A percentile compares a stretch with the other conserved stretches of the same genome.
Evolutionary conservation across 345 rosid genomes (phyloP).

Genomic region (Euphorbia lathyris): DNA sequence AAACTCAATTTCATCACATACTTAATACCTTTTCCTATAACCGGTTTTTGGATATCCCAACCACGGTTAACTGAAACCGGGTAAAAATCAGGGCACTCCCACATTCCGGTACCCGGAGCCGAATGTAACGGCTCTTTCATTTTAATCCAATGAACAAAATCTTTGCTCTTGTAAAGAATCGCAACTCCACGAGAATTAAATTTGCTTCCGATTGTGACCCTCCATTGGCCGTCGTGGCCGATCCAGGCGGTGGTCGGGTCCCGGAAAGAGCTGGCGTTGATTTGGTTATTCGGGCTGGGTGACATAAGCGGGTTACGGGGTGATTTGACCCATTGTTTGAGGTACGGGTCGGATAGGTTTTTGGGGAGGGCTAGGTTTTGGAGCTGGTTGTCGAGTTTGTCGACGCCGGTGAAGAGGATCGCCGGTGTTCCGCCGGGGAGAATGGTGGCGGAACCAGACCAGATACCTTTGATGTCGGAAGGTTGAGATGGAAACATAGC

Average conservation of each 20-base stretch:
- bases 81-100: slow-evolving; percentile 88
- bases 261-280: slow-evolving; percentile 42
- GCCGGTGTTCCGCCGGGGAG: slow-evolving; percentile 47
- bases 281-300: slow-evolving; percentile 27
- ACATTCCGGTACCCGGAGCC: slow-evolving; percentile 52
- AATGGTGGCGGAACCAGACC: slow-evolving; percentile 75
- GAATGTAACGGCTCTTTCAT: slow-evolving; percentile 47
- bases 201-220: slow-evolving; percentile 46
- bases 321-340: slow-evolving; percentile 48
- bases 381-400: slow-evolving; percentile 38
- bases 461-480: slow-evolving; percentile 57
- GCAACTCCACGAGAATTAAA: slow-evolving; percentile 37
- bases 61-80: slow-evolving; percentile 38
- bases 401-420: slow-evolving; percentile 65
- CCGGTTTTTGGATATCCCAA: slow-evolving; percentile 4
- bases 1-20: slow-evolving; percentile 64
- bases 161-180: slow-evolving; percentile 47
- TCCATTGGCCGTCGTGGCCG: slow-evolving; percentile 60
- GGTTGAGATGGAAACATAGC: slow-evolving; percentile 57
- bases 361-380: slow-evolving; percentile 56
- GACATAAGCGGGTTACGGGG: slow-evolving; percentile 51
- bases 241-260: slow-evolving; percentile 77
- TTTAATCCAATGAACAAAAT: slow-evolving; percentile 49
- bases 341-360: slow-evolving; percentile 52
- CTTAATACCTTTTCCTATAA: slow-evolving; percentile 21